Evolutionary conservation across 192 early-diverging fungal genomes (phyloP), one percentile per base, ranked within the genome.

Genomic region (Backusella australiensis): DNA sequence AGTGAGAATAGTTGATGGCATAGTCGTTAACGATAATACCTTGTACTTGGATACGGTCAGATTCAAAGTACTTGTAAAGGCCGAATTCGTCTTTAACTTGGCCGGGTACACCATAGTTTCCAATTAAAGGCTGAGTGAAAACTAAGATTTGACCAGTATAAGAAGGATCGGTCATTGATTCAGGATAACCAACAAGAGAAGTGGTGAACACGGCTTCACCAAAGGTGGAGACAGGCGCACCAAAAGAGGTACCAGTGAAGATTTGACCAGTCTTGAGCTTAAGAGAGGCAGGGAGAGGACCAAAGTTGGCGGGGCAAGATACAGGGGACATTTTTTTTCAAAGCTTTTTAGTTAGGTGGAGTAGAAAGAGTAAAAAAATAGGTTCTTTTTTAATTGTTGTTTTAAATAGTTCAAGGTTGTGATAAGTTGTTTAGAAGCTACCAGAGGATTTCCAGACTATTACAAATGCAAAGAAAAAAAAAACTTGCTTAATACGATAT

Each of bases 141-240:
- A 96, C 95, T 17, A 98, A 89, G 70, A 98, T 96, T 86, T 98
- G 97, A 49, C 97, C 97, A 49, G 85, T 86, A 83, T 98, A 98
- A 17, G 96, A 97, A 7, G 97, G 97, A 78, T 98, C 97, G 65
- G 95, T 97, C 96, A 98, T 96, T 7, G 94, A 96, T 83, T 98
- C 97, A 15, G 97, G 95, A 85, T 98, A 98, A 35, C 97, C 97
- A 19, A 97, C 97, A 52, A 97, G 79, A 9, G 94, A 94, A 0
- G 96, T 97, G 32, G 97, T 97, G 77, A 98, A 98, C 17, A 98
- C 97, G 9, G 94, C 93, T 82, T 98, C 97, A 79, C 97, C 97
- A 71, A 95, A 87, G 8, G 87, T 72, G 14, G 88, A 80, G 8
- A 80, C 78, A 6, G 92, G 80, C 0, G 95, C 94, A 59, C 97